Conservation (phyloP, 257 asterid genomes). For the Linaria vulgaris region DNA sequence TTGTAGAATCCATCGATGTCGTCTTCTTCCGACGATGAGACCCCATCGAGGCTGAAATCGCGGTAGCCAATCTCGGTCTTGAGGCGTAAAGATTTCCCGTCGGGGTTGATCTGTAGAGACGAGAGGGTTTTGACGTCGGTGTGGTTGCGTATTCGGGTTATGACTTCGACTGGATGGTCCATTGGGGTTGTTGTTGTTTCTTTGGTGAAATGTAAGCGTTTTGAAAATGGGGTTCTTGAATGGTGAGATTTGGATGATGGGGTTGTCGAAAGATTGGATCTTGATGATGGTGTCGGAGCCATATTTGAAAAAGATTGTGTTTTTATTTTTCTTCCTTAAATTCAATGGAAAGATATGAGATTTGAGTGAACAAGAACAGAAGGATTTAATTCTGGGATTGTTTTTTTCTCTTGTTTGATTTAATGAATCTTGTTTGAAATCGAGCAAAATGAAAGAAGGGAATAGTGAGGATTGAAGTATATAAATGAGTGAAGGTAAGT, state of each 20-base stretch:
- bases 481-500: too few species aligned
- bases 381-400: too few species aligned
- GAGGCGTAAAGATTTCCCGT: conserved; percentile 57
- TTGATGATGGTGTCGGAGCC: conserved; percentile 69
- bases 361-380: too few species aligned
- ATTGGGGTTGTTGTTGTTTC: too few species aligned
- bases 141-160: conserved; percentile 73
- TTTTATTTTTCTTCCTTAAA: too few species aligned
- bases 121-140: conserved; percentile 57
- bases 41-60: conserved; percentile 79
- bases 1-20: conserved; percentile 69
- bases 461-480: too few species aligned
- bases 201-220: conserved; percentile 50
- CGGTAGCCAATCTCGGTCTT: conserved; percentile 81
- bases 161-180: conserved; percentile 93
- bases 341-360: too few species aligned
- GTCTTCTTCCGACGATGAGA: conserved; percentile 74
- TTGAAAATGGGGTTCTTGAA: conserved; percentile 66
- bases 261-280: conserved; percentile 37
- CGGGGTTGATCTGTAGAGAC: conserved; percentile 47
- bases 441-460: too few species aligned
- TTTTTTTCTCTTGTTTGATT: too few species aligned
- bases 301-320: too few species aligned
- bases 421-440: too few species aligned
- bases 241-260: conserved; percentile 45